Conservation (phyloP, 495 filamentous ascomycete species). For the Neurospora tetrasperma region DNA sequence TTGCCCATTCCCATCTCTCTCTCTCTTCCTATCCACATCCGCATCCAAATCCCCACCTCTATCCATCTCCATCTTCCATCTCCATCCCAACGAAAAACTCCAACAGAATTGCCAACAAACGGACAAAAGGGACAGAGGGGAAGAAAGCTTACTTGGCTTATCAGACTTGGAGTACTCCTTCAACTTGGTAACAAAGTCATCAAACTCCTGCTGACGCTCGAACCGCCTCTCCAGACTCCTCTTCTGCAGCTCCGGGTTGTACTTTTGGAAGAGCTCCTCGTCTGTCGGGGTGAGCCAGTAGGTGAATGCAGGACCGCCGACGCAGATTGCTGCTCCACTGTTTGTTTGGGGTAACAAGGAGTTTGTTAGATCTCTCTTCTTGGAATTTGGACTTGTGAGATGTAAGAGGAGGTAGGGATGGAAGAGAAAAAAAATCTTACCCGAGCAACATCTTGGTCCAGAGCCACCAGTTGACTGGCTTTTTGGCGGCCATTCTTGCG, state of each 20-base stretch:
- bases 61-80: slow-evolving; percentile 2
- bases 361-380: neutral
- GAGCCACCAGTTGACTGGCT: slow-evolving; percentile 27
- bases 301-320: slow-evolving; percentile 82
- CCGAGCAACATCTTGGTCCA: slow-evolving; percentile 25
- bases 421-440: slow-evolving; percentile 10
- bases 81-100: neutral
- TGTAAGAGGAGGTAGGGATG: neutral
- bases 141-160: slow-evolving; percentile 53
- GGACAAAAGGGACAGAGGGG: neutral
- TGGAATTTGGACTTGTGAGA: neutral
- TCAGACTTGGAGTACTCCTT: slow-evolving; percentile 85
- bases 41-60: neutral
- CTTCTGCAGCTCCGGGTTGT: slow-evolving; percentile 88
- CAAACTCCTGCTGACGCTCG: slow-evolving; percentile 69
- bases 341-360: neutral
- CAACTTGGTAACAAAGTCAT: slow-evolving; percentile 71
- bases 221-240: slow-evolving; percentile 65
- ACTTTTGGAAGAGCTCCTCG: slow-evolving; percentile 83
- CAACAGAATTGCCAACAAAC: neutral
- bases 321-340: slow-evolving; percentile 56
- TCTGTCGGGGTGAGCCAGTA: slow-evolving; percentile 73
- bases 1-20: too few relatives aligned
- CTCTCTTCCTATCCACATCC: neutral
- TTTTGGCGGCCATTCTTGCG: slow-evolving; percentile 19